These are phyloP conservation scores for Pseudoneurospora amorphoporcata DNA, from an alignment of 495 filamentous ascomycete species.

Conservation along the genomic window DNA sequence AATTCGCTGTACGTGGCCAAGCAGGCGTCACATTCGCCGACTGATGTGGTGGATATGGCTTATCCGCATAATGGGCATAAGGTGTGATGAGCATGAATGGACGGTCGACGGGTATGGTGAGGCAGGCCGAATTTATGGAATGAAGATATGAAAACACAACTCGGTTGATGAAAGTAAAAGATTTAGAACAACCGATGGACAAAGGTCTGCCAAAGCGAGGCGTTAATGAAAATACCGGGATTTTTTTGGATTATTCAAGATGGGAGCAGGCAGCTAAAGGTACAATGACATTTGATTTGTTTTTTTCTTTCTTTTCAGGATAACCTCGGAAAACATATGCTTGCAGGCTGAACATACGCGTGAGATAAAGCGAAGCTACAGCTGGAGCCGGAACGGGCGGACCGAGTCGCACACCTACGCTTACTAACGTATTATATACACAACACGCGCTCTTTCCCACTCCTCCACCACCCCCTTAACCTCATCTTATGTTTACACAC, in stretches of 20 bases:
- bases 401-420: neutral
- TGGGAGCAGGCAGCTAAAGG: neutral
- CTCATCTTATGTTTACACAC: neutral
- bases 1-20: neutral
- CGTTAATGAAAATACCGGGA: neutral
- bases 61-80: neutral
- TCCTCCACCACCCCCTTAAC: neutral
- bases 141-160: neutral
- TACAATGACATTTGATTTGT: neutral
- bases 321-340: neutral
- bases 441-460: neutral
- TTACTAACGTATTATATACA: neutral
- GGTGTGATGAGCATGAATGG: neutral
- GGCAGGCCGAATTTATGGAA: neutral
- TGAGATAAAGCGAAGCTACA: neutral
- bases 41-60: neutral
- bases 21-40: neutral
- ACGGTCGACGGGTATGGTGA: neutral
- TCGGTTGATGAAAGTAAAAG: neutral
- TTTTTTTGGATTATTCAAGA: neutral
- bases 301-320: neutral
- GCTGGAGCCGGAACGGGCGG: no score
- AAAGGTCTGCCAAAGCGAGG: neutral
- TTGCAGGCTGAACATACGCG: neutral
- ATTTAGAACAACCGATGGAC: neutral